phyloP scores from a whole-genome alignment of 129 eudicot species.

The Kitagawia praeruptora region DNA sequence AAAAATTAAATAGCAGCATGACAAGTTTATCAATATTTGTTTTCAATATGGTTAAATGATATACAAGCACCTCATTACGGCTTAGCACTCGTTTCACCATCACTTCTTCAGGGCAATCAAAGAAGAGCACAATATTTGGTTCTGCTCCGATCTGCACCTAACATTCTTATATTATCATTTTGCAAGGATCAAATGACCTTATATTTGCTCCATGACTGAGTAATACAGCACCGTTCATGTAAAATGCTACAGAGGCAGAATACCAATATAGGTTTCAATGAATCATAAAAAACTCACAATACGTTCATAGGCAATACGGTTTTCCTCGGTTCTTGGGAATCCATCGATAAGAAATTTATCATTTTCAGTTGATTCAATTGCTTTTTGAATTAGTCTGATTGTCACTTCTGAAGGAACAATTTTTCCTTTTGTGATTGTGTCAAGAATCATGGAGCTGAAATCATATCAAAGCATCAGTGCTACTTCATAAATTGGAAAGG shows the following conservation, averaged over 20 bases:
- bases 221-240: neutral
- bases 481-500: neutral
- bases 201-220: neutral
- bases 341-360: conserved; percentile 79
- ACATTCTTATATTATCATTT: conserved; percentile 1
- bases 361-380: conserved; percentile 43
- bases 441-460: conserved; percentile 72
- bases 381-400: conserved; percentile 56
- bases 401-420: conserved; percentile 93
- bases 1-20: neutral
- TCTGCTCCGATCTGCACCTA: conserved; percentile 64
- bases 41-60: neutral
- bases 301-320: conserved; percentile 66
- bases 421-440: conserved; percentile 69
- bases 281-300: conserved; percentile 53
- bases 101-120: conserved; percentile 84
- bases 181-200: neutral
- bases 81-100: conserved; percentile 84
- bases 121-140: conserved; percentile 80
- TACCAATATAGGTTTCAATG: neutral
- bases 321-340: conserved; percentile 90
- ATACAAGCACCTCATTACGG: conserved; percentile 66
- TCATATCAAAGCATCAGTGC: conserved; percentile 17
- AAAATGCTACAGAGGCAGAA: neutral
- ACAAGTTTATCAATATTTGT: neutral